These are phyloP conservation scores for Ophidiomyces ophidiicola DNA, from an alignment of 2,329 filamentous ascomycete genomes.

Conservation along the genomic window DNA sequence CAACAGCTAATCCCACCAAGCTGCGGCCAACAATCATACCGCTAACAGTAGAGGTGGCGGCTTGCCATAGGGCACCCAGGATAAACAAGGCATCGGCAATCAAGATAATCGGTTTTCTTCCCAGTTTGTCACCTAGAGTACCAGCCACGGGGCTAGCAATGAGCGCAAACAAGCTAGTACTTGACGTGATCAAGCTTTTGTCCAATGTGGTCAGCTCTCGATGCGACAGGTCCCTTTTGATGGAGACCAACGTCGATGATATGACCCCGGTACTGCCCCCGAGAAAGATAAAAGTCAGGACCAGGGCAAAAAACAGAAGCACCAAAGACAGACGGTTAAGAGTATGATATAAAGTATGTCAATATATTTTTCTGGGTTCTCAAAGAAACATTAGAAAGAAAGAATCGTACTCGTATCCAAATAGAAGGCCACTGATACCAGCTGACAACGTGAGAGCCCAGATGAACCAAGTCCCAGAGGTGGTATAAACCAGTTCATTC, in stretches of 20 bases:
- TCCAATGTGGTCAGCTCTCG: slow-evolving; percentile 42
- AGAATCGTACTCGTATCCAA: slow-evolving; percentile 46
- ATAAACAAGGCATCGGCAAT: slow-evolving; percentile 36
- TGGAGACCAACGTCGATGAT: slow-evolving; percentile 47
- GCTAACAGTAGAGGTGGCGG: slow-evolving; percentile 30
- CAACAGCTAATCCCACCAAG: slow-evolving; percentile 38
- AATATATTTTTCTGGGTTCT: not conserved
- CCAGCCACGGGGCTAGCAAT: slow-evolving; percentile 45
- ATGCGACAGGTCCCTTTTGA: slow-evolving; percentile 42
- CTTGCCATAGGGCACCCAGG: slow-evolving; percentile 35
- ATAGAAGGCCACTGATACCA: slow-evolving; percentile 46
- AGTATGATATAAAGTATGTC: not conserved
- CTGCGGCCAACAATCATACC: slow-evolving; percentile 37
- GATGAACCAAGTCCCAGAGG: slow-evolving; percentile 32
- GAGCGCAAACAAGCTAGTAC: slow-evolving; percentile 46
- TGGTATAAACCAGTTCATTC: not conserved
- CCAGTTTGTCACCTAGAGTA: slow-evolving; percentile 39
- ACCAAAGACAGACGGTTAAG: not conserved
- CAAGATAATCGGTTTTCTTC: slow-evolving; percentile 38
- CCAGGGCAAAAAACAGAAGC: slow-evolving; percentile 1
- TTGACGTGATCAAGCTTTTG: slow-evolving; percentile 47
- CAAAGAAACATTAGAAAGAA: not conserved
- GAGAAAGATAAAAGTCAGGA: slow-evolving; percentile 9
- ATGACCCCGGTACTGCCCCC: slow-evolving; percentile 46
- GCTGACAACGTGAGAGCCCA: slow-evolving; percentile 47